These are phyloP conservation scores for Epichloe hybrida DNA, from an alignment of 2,329 filamentous ascomycete species.

Conservation along the genomic window DNA sequence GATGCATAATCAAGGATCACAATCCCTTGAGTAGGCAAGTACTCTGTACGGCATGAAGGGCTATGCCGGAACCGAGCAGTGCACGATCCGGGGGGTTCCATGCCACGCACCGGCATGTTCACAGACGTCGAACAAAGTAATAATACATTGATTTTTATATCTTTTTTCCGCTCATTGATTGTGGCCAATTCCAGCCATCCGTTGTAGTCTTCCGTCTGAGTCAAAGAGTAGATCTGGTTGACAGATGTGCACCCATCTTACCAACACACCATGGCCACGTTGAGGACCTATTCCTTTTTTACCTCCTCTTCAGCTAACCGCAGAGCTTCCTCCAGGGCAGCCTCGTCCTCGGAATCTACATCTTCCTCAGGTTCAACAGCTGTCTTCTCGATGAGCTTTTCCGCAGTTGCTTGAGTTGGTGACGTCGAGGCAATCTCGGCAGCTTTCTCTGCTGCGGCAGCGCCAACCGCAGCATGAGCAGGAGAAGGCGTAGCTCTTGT, in stretches of 20 bases:
- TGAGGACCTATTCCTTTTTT: conserved; percentile 8
- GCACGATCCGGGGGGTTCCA: no score
- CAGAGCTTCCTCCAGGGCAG: conserved; percentile 23
- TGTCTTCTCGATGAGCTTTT: not conserved
- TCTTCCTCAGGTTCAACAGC: conserved; percentile 11
- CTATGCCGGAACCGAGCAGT: no score
- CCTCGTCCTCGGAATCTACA: conserved; percentile 24
- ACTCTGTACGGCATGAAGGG: no score
- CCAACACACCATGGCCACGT: no score
- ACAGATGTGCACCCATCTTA: no score
- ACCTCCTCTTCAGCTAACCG: conserved; percentile 17
- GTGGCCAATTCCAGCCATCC: no score
- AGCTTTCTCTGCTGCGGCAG: conserved; percentile 9
- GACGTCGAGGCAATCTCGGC: conserved; percentile 13
- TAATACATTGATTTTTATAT: not conserved
- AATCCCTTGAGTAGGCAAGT: no score
- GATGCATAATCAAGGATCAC: no score
- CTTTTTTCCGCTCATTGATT: no score
- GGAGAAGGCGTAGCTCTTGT: conserved; percentile 15
- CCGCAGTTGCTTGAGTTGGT: conserved; percentile 6
- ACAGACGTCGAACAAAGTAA: not conserved
- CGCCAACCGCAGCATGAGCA: conserved; percentile 3
- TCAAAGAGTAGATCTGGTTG: no score
- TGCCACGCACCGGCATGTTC: no score
- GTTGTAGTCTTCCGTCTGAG: no score